These are phyloP conservation scores for Candida arabinofermentans DNA, from an alignment of 805 yeast species.

Conservation along the genomic window DNA sequence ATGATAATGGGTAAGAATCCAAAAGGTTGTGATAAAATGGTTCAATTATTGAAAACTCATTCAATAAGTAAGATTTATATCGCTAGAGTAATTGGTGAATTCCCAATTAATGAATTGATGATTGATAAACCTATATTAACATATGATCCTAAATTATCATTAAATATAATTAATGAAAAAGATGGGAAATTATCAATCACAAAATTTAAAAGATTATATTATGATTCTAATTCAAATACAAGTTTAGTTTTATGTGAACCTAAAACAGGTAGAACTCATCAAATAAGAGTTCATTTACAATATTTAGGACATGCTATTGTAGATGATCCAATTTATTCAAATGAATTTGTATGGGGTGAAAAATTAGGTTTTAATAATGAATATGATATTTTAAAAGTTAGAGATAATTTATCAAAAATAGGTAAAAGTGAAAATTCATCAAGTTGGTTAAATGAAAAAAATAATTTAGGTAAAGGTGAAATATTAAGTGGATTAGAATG, in stretches of 20 bases:
- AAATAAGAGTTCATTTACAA: constrained; percentile 89
- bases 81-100: constrained; percentile 84
- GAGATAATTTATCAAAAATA: constrained; percentile 48
- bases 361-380: constrained; percentile 59
- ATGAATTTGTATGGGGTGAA: constrained; percentile 75
- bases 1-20: constrained; percentile 88
- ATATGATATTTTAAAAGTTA: constrained; percentile 42
- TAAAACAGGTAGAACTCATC: constrained; percentile 91
- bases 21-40: constrained; percentile 71
- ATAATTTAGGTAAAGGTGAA: constrained; percentile 61
- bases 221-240: constrained; percentile 49
- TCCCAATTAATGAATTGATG: constrained; percentile 51
- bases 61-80: constrained; percentile 77
- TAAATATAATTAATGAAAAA: constrained; percentile 51
- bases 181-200: constrained; percentile 76
- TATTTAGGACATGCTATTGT: constrained; percentile 86
- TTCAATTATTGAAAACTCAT: constrained; percentile 66
- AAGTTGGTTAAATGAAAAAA: constrained; percentile 52
- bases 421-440: constrained; percentile 70
- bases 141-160: constrained; percentile 66
- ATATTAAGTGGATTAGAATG: constrained; percentile 53
- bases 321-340: constrained; percentile 89
- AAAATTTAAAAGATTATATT: constrained; percentile 60
- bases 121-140: constrained; percentile 71
- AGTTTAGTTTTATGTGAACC: constrained; percentile 84